These are phyloP conservation scores for Microdochium trichocladiopsis DNA, from an alignment of 2,329 filamentous ascomycete genomes.

Conservation along the genomic window DNA sequence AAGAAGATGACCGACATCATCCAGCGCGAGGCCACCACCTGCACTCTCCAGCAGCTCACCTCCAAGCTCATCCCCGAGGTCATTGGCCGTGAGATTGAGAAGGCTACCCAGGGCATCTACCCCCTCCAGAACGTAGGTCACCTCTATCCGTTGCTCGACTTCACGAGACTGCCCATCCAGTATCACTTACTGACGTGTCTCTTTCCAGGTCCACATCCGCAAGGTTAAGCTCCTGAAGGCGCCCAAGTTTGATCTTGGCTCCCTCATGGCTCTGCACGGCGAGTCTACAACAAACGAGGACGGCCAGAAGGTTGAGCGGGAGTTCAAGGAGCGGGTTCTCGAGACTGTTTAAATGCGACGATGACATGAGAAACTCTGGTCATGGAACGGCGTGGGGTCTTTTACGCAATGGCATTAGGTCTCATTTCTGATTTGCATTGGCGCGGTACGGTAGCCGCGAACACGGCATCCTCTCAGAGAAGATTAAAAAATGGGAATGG, in stretches of 20 bases:
- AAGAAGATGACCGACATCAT: slow-evolving; percentile 99
- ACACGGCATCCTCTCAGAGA: slow-evolving; percentile 24
- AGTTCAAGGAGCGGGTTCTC: slow-evolving; percentile 98
- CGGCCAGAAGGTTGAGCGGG: slow-evolving; percentile 96
- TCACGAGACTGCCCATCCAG: slow-evolving; percentile 5
- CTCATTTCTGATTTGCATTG: slow-evolving; percentile 41
- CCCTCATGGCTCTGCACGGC: slow-evolving; percentile 92
- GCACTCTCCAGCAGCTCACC: slow-evolving; percentile 92
- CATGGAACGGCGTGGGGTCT: slow-evolving; percentile 38
- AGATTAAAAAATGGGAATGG: slow-evolving; percentile 23
- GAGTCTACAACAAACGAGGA: slow-evolving; percentile 94
- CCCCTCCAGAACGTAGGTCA: slow-evolving; percentile 90
- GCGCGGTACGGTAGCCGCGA: slow-evolving; percentile 34
- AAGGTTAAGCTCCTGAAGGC: slow-evolving; percentile 99
- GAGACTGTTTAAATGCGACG: slow-evolving; percentile 74
- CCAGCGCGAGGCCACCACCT: slow-evolving; percentile 86
- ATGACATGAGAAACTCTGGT: slow-evolving; percentile 17
- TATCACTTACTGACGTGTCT: slow-evolving; percentile 23
- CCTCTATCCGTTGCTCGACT: not conserved
- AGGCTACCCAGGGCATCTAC: slow-evolving; percentile 98
- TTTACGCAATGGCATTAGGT: slow-evolving; percentile 35
- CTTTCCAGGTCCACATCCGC: slow-evolving; percentile 86
- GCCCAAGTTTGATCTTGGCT: slow-evolving; percentile 98
- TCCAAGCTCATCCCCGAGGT: slow-evolving; percentile 99
- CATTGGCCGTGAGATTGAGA: slow-evolving; percentile 99